Base-by-base conservation (phyloP, 2,329 filamentous ascomycete species). In the Rutstroemia sp. region DNA sequence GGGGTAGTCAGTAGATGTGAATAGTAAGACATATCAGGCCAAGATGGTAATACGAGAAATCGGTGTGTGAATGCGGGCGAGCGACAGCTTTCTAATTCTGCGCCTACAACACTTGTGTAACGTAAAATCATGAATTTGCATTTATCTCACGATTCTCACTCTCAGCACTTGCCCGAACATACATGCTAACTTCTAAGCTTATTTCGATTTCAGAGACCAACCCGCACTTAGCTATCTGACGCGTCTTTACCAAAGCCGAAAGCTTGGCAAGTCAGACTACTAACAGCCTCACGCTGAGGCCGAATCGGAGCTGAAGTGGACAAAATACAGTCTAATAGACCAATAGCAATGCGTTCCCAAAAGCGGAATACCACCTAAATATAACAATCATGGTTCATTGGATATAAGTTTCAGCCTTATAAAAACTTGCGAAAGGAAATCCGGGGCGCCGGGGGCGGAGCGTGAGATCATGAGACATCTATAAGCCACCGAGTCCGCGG, bases 371-470 rank as follows among this genome's bases (percentile, higher is more conserved):
- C 23, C n/a, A 3, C 18, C 41, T 53, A 47, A 53, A 23, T 18
- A 53, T 53, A n/a, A 30, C n/a, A 23, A 5, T 16, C 38, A 23
- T 41, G 14, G 3, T 3, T 30, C 16, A 25, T 50, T 50, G 48
- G 18, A 27, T 16, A 37, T 44, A 19, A 23, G 41, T 53, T 47
- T 47, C 51, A 53, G 51, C 51, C 51, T 30, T 53, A 53, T 25
- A 30, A 9, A 6, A n/a, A 25, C 50, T 41, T 16, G 34, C 30
- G 16, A 42, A 12, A 12, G 8, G 18, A 5, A 25, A 30, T 27
- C 10, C 30, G 39, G 27, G 25, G 50, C 38, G 34, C 27, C 10
- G 19, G 39, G 27, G 25, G 50, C 38, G 38, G 27, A 27, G 38
- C 25, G 9, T 23, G 18, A 14, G 19, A 50, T 46, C 14, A 30